These are phyloP conservation scores for Fraxinus pennsylvanica DNA, from an alignment of 257 asterid species.

Conservation along the genomic window DNA sequence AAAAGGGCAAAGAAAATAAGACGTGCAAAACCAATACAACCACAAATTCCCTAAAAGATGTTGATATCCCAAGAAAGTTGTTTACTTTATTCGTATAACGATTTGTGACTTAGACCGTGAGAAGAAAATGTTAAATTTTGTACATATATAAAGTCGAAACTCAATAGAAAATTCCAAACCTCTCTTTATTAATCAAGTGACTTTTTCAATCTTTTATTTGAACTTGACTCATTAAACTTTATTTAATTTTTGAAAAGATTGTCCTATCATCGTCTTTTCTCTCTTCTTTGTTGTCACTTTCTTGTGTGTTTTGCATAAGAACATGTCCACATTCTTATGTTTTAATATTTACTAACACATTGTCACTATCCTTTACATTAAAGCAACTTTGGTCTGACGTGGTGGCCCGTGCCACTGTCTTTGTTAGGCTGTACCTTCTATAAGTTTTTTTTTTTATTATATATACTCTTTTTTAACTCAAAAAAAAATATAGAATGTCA, in stretches of 20 bases:
- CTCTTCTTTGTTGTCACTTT: constrained; percentile 6
- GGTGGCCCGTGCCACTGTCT: constrained; percentile 31
- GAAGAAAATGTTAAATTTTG: no score
- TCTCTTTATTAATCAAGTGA: background rate
- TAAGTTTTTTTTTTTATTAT: constrained; percentile 9
- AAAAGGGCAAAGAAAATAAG: no score
- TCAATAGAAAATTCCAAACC: background rate
- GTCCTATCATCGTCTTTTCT: constrained; percentile 23
- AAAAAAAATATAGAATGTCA: background rate
- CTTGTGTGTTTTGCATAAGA: background rate
- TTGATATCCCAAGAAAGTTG: no score
- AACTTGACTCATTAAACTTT: background rate
- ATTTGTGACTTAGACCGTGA: no score
- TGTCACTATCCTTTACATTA: constrained; percentile 34
- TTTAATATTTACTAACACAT: constrained; percentile 7
- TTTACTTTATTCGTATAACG: no score
- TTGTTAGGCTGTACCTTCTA: constrained; percentile 29
- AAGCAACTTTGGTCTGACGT: constrained; percentile 39
- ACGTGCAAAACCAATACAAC: no score
- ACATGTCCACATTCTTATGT: constrained; percentile 20
- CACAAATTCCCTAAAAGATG: background rate
- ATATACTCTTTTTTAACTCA: constrained; percentile 4
- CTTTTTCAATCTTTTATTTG: background rate
- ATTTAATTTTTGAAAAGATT: background rate
- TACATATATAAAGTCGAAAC: background rate